A percentile compares a stretch with the other conserved stretches of the same genome.
Conservation (phyloP, 78 protist genomes). For the Pigoraptor vietnamica region DNA sequence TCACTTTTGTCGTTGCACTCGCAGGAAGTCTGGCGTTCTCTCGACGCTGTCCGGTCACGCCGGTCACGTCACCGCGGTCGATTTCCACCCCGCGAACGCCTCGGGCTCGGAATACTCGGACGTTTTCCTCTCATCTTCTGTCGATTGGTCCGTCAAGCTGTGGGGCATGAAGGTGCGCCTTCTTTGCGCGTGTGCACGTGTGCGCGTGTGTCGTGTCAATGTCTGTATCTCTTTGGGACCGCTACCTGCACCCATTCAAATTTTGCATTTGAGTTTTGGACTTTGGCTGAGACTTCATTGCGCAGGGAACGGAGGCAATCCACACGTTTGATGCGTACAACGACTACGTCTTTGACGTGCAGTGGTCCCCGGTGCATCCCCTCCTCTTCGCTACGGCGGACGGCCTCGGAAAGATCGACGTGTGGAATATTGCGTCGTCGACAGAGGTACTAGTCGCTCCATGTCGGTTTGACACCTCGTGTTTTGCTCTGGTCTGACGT, state of each 20-base stretch:
- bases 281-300: too few species aligned
- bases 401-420: conserved; percentile 49
- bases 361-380: conserved; percentile 83
- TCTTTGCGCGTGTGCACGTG: background rate
- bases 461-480: background rate
- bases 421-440: conserved; percentile 61
- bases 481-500: background rate
- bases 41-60: conserved; percentile 34
- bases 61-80: conserved; percentile 63
- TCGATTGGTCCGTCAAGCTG: conserved; percentile 72
- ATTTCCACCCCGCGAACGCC: conserved; percentile 55
- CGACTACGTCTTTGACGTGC: conserved; percentile 69
- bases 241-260: background rate
- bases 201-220: background rate
- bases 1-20: background rate
- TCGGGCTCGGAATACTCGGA: conserved; percentile 47
- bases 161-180: conserved; percentile 43
- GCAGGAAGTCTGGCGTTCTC: background rate
- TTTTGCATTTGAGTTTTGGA: too few species aligned
- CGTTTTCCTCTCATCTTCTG: conserved; percentile 51
- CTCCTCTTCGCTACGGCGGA: conserved; percentile 65
- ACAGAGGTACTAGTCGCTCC: conserved; percentile 3
- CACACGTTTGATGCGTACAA: conserved; percentile 56
- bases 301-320: conserved; percentile 8
- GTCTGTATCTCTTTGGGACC: background rate